phyloP scores from a whole-genome alignment of 1,284 basidiomycete species.

The Coriolopsis trogii region DNA sequence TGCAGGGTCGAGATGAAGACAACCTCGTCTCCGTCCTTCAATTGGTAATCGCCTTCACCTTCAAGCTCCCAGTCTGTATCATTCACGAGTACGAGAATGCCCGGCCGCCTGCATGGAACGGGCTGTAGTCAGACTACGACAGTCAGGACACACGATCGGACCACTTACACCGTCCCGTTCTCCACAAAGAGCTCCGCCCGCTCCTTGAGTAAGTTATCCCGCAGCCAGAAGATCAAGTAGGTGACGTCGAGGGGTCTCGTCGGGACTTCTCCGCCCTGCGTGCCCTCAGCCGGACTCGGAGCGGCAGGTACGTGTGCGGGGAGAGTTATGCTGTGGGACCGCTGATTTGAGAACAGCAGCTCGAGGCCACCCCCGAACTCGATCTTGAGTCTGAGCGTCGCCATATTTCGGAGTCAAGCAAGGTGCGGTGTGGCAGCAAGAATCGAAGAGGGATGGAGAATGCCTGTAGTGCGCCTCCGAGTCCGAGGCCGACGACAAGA shows the following conservation, averaged over 20 bases:
- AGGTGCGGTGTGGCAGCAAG: background rate
- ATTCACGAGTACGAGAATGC: conserved; percentile 94
- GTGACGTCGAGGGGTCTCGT: conserved; percentile 66
- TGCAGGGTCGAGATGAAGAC: conserved; percentile 97
- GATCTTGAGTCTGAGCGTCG: conserved; percentile 48
- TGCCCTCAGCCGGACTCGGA: background rate
- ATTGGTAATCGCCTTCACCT: conserved; percentile 86
- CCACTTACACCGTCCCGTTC: conserved; percentile 82
- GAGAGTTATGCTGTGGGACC: conserved; percentile 62
- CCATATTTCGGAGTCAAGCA: conserved; percentile 7
- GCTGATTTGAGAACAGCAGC: conserved; percentile 74
- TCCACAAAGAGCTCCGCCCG: conserved; percentile 91
- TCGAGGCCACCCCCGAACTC: conserved; percentile 85
- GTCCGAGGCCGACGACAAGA: background rate
- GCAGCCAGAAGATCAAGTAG: conserved; percentile 81
- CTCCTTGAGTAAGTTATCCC: conserved; percentile 80
- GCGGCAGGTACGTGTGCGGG: conserved; percentile 47
- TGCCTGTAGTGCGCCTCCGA: no score
- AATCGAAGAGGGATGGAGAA: background rate
- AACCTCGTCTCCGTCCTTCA: conserved; percentile 85
- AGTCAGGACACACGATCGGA: no score
- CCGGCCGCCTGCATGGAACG: conserved; percentile 75
- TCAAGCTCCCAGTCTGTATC: conserved; percentile 99
- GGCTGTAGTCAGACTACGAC: background rate
- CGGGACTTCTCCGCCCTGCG: conserved; percentile 26